Percentiles rank a stretch among this genome's conserved stretches.
Conservation (phyloP, 495 filamentous ascomycete species). For the Amniculicola lignicola region DNA sequence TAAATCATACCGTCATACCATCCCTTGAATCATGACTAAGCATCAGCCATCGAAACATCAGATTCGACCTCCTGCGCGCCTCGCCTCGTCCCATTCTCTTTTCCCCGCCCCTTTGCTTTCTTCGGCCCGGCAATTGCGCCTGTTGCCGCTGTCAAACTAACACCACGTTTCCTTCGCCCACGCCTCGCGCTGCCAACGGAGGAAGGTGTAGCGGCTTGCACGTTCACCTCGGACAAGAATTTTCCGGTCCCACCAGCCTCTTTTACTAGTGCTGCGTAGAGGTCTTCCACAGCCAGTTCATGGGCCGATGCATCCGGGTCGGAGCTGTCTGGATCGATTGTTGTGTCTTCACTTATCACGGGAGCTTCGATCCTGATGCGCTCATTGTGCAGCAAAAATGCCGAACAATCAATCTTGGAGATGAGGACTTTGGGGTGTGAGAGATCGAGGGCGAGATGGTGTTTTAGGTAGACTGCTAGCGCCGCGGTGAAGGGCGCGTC, state of each 20-base stretch:
- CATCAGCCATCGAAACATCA: background rate
- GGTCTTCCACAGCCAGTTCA: slow-evolving; percentile 23
- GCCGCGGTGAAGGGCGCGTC: slow-evolving; percentile 36
- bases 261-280: slow-evolving; percentile 25
- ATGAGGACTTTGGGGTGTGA: slow-evolving; percentile 32
- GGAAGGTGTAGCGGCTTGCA: slow-evolving; percentile 6
- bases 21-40: background rate
- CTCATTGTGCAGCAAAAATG: slow-evolving; percentile 33
- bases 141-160: slow-evolving; percentile 8
- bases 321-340: background rate
- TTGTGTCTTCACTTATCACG: background rate
- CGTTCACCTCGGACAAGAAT: slow-evolving; percentile 12
- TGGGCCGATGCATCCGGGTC: slow-evolving; percentile 1
- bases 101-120: slow-evolving; percentile 6
- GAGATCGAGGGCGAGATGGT: slow-evolving; percentile 37
- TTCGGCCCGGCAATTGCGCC: slow-evolving; percentile 4
- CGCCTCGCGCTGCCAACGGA: background rate
- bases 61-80: background rate
- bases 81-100: slow-evolving; percentile 8
- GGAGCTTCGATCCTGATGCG: slow-evolving; percentile 32
- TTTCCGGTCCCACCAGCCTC: slow-evolving; percentile 30
- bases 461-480: slow-evolving; percentile 30
- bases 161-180: slow-evolving; percentile 10
- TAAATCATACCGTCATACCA: too few species aligned
- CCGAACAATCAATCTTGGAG: slow-evolving; percentile 31